phyloP scores from a whole-genome alignment of 345 rosid genomes.

The Limnanthes douglasii region DNA sequence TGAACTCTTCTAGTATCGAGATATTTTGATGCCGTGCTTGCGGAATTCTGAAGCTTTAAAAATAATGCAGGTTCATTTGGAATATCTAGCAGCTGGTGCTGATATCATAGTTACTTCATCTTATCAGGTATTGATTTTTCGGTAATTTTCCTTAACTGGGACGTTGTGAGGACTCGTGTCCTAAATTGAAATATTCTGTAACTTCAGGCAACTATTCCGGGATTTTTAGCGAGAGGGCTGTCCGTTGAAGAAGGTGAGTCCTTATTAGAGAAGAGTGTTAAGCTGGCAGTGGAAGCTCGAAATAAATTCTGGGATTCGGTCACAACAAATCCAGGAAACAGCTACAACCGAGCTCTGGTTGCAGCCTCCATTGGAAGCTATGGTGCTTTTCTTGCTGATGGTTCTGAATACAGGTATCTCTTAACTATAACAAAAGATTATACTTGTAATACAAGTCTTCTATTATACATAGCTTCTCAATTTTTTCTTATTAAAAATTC shows the following conservation, averaged over 20 bases:
- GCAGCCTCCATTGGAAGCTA: conserved; percentile 94
- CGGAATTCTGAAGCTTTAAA: no score
- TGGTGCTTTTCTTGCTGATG: conserved; percentile 94
- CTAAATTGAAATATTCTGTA: background rate
- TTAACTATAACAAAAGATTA: background rate
- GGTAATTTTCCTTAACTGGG: background rate
- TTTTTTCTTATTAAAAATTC: background rate
- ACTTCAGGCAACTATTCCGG: conserved; percentile 71
- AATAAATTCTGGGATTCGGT: conserved; percentile 62
- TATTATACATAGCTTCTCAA: background rate
- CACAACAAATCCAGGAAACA: conserved; percentile 20
- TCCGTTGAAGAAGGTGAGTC: conserved; percentile 56
- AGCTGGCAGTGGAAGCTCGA: conserved; percentile 68
- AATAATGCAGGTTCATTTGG: conserved; percentile 64
- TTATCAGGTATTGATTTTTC: conserved; percentile 43
- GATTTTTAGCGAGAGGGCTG: conserved; percentile 65
- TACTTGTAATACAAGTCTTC: background rate
- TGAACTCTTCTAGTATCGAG: no score
- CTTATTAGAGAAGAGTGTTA: conserved; percentile 52
- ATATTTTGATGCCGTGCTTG: no score
- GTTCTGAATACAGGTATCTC: conserved; percentile 76
- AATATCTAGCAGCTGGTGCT: conserved; percentile 90
- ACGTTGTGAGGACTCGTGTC: background rate
- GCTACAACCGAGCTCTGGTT: conserved; percentile 57
- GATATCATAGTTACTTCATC: conserved; percentile 81